Evolutionary conservation across 441 rosid species (phyloP), one percentile per base, ranked within the genome.

Genomic region (Populus hybrid): DNA sequence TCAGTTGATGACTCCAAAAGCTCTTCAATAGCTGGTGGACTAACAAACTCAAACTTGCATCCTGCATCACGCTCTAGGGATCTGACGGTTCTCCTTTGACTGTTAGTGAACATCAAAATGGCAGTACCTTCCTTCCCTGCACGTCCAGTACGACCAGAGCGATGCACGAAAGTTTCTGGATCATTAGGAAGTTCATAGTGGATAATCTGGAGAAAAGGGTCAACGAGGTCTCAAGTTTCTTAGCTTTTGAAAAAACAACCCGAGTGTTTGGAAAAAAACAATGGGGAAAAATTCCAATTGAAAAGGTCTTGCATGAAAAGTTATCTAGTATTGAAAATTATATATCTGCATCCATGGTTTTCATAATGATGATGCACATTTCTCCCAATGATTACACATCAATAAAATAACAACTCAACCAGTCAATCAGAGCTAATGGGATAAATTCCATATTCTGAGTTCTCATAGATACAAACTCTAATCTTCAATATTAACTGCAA

Each of bases 101-200:
- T 93, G 81, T 84, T 86, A 23, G 93, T 88, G 81, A 81, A 90
- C 98, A 95, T 89, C 79, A 95, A 85, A 87, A 95, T 84, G 65
- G 98, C 94, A 81, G 90, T 87, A 75, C 99, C 99, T 90, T 89
- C 92, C 85, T 95, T 95, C 77, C 99, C 98, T 7, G 98, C 99
- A 42, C 97, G 98, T 64, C 99, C 99, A 69, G 99, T 95, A 81
- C 98, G 98, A 36, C 98, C 99, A 83, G 99, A 95, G 73, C 99
- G 96, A 80, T 93, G 99, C 82, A 95, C 99, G 89, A 95, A 95
- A 61, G 98, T 93, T 86, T 96, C 99, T 12, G 98, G 86, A 79
- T 94, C 99, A 86, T 96, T 96, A 40, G 99, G 99, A 86, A 96
- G 97, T 81, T 96, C 98, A 76, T 90, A 96, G 84, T 96, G 98